Base-by-base conservation (phyloP, 1,139 yeast genomes). In the Taphrina deformans region DNA sequence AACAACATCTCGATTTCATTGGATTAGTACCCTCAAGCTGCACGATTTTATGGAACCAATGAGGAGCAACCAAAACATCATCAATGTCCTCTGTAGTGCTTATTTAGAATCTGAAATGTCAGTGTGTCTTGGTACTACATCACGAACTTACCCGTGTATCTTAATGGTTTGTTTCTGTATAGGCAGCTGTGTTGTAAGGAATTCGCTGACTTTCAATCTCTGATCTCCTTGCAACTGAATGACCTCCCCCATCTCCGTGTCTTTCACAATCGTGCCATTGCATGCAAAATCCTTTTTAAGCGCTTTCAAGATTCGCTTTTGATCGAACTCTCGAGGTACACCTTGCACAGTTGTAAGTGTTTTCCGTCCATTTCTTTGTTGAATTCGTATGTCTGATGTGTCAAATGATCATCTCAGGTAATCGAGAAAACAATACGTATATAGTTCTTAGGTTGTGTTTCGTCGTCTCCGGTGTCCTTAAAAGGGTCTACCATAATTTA, bases 401-500 rank as follows among this genome's bases (percentile, higher is more conserved):
- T n/a, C n/a, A n/a, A n/a, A n/a, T n/a, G n/a, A n/a, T n/a, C n/a
- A n/a, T n/a, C n/a, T n/a, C n/a, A n/a, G n/a, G n/a, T n/a, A n/a
- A n/a, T n/a, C n/a, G n/a, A n/a, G n/a, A n/a, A n/a, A 61, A 50
- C 21, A 66, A n/a, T 91, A 80, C 92, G 99, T 78, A 93, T 89
- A 81, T 91, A 90, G 82, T 89, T 91, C 69, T 96, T 87, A 75
- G 96, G 88, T 81, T 92, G 95, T 74, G 96, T 89, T 79, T 92
- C 97, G 81, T 95, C 96, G 85, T 93, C 98, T 83, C 97, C 98
- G 80, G 97, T 92, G 80, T 93, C 99, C 86, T 98, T 97, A 87
- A 93, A 93, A 72, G 99, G 99, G 82, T 93, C 96, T 83, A 73
- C 7, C 55, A 21, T 14, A 16, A 27, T 14, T 16, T 31, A 40